Conservation (phyloP, 257 asterid species). For the Primulina huaijiensis region DNA sequence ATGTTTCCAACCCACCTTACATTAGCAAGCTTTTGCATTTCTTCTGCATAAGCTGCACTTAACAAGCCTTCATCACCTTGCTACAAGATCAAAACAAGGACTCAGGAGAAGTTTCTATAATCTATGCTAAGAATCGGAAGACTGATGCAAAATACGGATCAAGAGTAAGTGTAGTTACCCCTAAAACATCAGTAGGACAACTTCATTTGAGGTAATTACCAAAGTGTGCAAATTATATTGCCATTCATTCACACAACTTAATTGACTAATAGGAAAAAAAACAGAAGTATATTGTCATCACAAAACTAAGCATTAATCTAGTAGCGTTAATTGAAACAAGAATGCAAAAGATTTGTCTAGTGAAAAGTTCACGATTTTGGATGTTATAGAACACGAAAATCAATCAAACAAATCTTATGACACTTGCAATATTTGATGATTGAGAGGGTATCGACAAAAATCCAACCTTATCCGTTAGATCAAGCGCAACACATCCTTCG, state of each 20-base stretch:
- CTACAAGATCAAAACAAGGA: slow-evolving; percentile 44
- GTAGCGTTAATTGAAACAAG: slow-evolving; percentile 8
- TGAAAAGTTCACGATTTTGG: slow-evolving; percentile 12
- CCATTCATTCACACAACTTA: slow-evolving; percentile 7
- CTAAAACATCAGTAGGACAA: too few species aligned
- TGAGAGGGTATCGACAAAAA: slow-evolving; percentile 21
- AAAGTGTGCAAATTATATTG: background rate
- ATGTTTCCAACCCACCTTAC: slow-evolving; percentile 50
- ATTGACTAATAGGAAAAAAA: slow-evolving; percentile 4
- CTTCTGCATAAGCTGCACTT: slow-evolving; percentile 66
- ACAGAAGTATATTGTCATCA: slow-evolving; percentile 15
- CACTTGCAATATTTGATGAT: slow-evolving; percentile 16
- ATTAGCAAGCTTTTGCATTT: slow-evolving; percentile 68
- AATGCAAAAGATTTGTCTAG: background rate
- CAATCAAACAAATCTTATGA: slow-evolving; percentile 4
- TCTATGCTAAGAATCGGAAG: slow-evolving; percentile 17
- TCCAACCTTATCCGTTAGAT: slow-evolving; percentile 83
- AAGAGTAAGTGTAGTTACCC: background rate
- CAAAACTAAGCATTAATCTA: slow-evolving; percentile 9
- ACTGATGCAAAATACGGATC: slow-evolving; percentile 10
- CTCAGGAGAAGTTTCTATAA: slow-evolving; percentile 7
- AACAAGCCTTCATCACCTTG: slow-evolving; percentile 88
- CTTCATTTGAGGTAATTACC: background rate
- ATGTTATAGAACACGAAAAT: background rate
- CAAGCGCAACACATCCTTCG: slow-evolving; percentile 78